Evolutionary conservation across 352 stramenopile species (phyloP).

Genomic region (Globisporangium orthogonon): DNA sequence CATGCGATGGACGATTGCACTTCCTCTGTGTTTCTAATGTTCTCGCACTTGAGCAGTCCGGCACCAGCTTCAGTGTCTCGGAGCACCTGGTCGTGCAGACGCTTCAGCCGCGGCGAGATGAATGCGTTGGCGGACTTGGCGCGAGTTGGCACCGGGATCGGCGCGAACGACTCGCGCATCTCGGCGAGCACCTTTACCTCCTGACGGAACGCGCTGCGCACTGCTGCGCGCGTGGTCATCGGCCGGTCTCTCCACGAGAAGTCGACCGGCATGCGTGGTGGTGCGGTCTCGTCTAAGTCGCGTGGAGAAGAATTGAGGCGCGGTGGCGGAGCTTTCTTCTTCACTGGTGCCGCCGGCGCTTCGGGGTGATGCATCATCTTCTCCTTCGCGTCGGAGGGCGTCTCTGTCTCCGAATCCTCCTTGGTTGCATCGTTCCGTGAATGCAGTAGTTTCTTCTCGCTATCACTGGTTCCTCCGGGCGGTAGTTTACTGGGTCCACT

Average conservation of each 20-base stretch:
- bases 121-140: constrained; percentile 13
- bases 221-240: constrained; percentile 36
- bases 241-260: constrained; percentile 46
- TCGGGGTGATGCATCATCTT: not conserved
- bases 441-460: not conserved
- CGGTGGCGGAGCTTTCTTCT: constrained; percentile 2
- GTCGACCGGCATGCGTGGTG: not conserved
- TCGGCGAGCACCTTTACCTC: constrained; percentile 27
- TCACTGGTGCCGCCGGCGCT: not conserved
- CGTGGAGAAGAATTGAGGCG: not conserved
- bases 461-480: not conserved
- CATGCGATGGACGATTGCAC: constrained; percentile 3
- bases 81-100: constrained; percentile 32
- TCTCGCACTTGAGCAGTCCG: constrained; percentile 8
- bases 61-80: constrained; percentile 19
- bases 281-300: not conserved
- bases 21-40: constrained; percentile 1
- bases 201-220: constrained; percentile 47
- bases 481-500: not conserved
- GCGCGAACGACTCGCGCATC: constrained; percentile 16
- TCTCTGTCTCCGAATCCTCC: not conserved
- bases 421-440: not conserved
- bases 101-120: constrained; percentile 33
- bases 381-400: constrained; percentile 1
- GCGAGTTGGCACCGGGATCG: constrained; percentile 5